Conservation (phyloP, 306 rosid genomes). For the Carpinus fangiana region DNA sequence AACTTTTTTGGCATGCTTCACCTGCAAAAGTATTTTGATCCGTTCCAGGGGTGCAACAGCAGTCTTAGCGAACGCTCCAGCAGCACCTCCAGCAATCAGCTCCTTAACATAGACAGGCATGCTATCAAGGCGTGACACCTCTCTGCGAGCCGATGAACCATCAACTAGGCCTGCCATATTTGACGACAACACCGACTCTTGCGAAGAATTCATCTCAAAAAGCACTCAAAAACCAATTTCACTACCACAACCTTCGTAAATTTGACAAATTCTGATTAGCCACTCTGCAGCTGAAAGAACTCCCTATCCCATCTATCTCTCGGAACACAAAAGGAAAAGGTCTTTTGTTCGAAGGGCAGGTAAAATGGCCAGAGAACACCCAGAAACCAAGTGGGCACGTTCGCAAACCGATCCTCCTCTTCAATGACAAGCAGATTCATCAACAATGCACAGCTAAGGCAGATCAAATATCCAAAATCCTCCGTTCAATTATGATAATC, state of each 20-base stretch:
- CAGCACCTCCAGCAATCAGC: slow-evolving; percentile 85
- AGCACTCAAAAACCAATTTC: background rate
- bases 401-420: slow-evolving; percentile 56
- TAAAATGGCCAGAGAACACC: slow-evolving; percentile 57
- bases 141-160: slow-evolving; percentile 56
- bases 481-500: slow-evolving; percentile 23
- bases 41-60: slow-evolving; percentile 93
- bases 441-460: slow-evolving; percentile 41
- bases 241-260: slow-evolving; percentile 6
- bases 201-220: slow-evolving; percentile 69
- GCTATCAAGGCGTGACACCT: slow-evolving; percentile 48
- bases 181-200: slow-evolving; percentile 55
- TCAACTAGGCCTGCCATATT: slow-evolving; percentile 77
- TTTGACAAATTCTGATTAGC: slow-evolving; percentile 31
- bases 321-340: slow-evolving; percentile 34
- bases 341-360: slow-evolving; percentile 26
- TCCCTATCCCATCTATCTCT: slow-evolving; percentile 73
- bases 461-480: slow-evolving; percentile 14
- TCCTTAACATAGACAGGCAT: slow-evolving; percentile 83
- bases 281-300: slow-evolving; percentile 70
- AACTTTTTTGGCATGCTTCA: slow-evolving; percentile 1
- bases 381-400: slow-evolving; percentile 56
- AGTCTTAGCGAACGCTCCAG: slow-evolving; percentile 87
- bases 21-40: slow-evolving; percentile 96
- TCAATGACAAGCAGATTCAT: slow-evolving; percentile 56